Evolutionary conservation across 2,329 filamentous ascomycete species (phyloP), one percentile per base, ranked within the genome.

Genomic region (Penicillium brasilianum): DNA sequence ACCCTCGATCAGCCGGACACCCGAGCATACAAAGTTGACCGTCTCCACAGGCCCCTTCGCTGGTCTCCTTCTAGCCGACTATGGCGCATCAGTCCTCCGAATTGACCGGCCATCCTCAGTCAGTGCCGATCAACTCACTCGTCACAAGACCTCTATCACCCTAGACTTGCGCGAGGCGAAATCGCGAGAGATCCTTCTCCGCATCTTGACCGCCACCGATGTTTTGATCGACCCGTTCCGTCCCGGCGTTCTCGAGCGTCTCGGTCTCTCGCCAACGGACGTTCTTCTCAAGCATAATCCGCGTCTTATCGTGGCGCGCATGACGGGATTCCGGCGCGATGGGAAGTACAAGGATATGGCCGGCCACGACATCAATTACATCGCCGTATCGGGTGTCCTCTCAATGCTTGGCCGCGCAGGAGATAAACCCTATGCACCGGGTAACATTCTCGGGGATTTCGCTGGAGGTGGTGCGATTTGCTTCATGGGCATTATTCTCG

Each of bases 301-400:
- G 11, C 82, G 88, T 0, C 80, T 98, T 2, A 87, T 98, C 57
- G 88, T 96, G 59, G 92, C 86, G 8, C 88, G 94, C 43, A 90
- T 98, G 85, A 95, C 93, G 2, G 94, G 94, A 0, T 98, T 97
- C 77, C 84, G 94, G 13, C 84, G 93, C 41, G 92, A 96, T 77
- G 94, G 93, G 0, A 89, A 87, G 70, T 98, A 97, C 78, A 86
- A 85, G 51, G 80, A 85, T 71, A 97, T 97, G 93, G 93, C 93
- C 0, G 93, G 93, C 48, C 93, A 97, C 74, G 93, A 97, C 75
- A 97, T 97, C 76, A 97, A 98, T 74, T 98, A 98, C 77, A 89
- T 98, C 44, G 92, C 93, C 52, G 91, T 97, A 0, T 90, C 90
- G 0, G 94, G 94, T 0, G 89, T 90, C 0, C 79, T 98, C 30